These are phyloP conservation scores for Alternaria hordeiaustralica DNA, from an alignment of 2,329 filamentous ascomycete genomes.

Conservation along the genomic window DNA sequence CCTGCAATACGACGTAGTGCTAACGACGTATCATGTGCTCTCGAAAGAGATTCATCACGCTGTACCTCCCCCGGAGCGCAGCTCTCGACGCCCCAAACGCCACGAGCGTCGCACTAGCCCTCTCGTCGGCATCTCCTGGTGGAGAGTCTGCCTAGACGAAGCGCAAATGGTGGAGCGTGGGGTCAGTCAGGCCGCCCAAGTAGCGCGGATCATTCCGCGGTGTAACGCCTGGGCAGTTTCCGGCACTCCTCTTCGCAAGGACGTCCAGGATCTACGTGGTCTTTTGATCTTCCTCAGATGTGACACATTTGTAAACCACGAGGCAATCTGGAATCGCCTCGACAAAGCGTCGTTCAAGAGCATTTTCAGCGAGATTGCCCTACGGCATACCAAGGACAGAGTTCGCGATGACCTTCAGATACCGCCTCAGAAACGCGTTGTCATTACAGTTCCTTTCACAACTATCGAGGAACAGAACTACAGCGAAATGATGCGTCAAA, in stretches of 20 bases:
- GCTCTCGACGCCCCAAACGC: conserved; percentile 68
- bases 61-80: conserved; percentile 71
- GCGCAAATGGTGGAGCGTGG: conserved; percentile 93
- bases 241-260: conserved; percentile 84
- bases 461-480: conserved; percentile 93
- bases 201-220: conserved; percentile 81
- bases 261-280: conserved; percentile 79
- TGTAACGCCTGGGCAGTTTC: conserved; percentile 91
- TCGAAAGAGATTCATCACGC: conserved; percentile 81
- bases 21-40: conserved; percentile 73
- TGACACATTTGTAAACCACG: conserved; percentile 73
- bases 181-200: conserved; percentile 79
- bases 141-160: conserved; percentile 78
- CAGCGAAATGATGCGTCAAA: conserved; percentile 73
- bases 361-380: conserved; percentile 73
- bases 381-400: conserved; percentile 85
- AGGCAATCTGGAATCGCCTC: conserved; percentile 72
- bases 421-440: conserved; percentile 82
- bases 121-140: conserved; percentile 83
- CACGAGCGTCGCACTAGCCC: conserved; percentile 75
- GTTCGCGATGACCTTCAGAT: conserved; percentile 80
- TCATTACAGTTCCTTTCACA: conserved; percentile 89
- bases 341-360: conserved; percentile 70
- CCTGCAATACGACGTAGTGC: conserved; percentile 61
- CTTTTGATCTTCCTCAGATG: conserved; percentile 81